These are phyloP conservation scores for Chlamydomonas incerta DNA, from an alignment of 139 green algal genomes.

Conservation along the genomic window DNA sequence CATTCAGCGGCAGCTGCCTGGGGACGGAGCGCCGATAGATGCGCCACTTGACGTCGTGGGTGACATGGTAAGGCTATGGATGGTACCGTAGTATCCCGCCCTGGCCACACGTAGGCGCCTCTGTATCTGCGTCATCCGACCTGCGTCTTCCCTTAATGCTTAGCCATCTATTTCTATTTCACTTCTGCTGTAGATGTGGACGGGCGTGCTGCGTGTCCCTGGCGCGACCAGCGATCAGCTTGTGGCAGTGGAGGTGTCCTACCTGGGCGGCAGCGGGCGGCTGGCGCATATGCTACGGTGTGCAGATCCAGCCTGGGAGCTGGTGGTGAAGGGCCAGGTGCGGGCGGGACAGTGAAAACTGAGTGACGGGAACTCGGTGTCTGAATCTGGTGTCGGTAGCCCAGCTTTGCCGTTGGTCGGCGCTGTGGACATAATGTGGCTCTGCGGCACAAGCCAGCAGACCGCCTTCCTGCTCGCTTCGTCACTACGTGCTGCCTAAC, in stretches of 20 bases:
- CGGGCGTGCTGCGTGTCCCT: constrained; percentile 40
- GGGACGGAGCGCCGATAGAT: not conserved
- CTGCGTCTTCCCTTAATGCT: no score
- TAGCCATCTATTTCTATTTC: no score
- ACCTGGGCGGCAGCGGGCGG: constrained; percentile 54
- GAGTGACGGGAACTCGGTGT: no score
- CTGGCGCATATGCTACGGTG: constrained; percentile 47
- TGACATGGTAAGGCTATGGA: not conserved
- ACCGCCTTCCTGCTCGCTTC: not conserved
- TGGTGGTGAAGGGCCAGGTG: constrained; percentile 63
- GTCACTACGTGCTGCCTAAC: not conserved
- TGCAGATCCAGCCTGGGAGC: constrained; percentile 21
- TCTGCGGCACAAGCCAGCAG: no score
- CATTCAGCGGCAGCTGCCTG: constrained; percentile 24
- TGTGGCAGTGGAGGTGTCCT: constrained; percentile 16
- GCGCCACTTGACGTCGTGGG: constrained; percentile 21
- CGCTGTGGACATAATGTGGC: no score
- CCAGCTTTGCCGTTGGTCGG: no score
- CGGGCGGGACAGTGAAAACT: not conserved
- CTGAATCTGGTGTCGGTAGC: no score
- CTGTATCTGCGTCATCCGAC: no score
- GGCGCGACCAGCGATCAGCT: not conserved
- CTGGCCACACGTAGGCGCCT: no score
- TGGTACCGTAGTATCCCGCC: no score
- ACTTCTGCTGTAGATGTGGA: constrained; percentile 47